phyloP scores from a whole-genome alignment of 257 asterid genomes.

The Jacaranda copaia region DNA sequence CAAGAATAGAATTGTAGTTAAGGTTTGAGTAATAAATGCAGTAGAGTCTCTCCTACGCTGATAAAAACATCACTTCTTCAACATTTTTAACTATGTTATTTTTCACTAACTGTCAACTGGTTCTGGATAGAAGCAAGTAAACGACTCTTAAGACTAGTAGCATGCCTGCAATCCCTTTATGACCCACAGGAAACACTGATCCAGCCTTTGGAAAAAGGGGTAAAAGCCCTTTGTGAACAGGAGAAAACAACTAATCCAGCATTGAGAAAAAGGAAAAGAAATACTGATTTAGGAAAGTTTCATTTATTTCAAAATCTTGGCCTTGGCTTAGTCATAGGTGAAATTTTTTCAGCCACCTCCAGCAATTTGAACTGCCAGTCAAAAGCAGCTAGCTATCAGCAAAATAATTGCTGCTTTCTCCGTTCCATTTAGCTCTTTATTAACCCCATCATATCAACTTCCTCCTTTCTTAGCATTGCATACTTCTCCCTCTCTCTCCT shows the following conservation, averaged over 20 bases:
- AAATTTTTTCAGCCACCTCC: slow-evolving; percentile 15
- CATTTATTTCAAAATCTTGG: slow-evolving; percentile 9
- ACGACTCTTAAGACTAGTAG: not conserved
- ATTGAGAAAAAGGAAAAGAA: not conserved
- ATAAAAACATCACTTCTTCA: not conserved
- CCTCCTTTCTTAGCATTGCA: slow-evolving; percentile 30
- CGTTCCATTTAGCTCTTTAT: slow-evolving; percentile 26
- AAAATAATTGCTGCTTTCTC: slow-evolving; percentile 49
- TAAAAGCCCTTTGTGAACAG: not conserved
- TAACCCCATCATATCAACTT: slow-evolving; percentile 36
- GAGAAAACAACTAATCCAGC: not conserved
- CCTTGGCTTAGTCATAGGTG: not conserved
- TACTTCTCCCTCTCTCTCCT: slow-evolving; percentile 5
- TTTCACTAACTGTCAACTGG: not conserved
- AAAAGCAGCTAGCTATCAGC: slow-evolving; percentile 41
- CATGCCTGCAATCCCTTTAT: not conserved
- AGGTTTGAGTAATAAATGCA: not conserved
- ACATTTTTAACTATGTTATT: not conserved
- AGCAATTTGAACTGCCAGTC: slow-evolving; percentile 37
- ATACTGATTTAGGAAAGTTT: not conserved
- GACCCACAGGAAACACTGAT: not conserved
- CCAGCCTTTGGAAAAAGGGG: not conserved
- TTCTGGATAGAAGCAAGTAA: not conserved
- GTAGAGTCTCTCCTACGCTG: not conserved
- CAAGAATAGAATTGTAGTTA: not conserved